Conservation (phyloP, 805 yeast species). For the Candida piceae region DNA sequence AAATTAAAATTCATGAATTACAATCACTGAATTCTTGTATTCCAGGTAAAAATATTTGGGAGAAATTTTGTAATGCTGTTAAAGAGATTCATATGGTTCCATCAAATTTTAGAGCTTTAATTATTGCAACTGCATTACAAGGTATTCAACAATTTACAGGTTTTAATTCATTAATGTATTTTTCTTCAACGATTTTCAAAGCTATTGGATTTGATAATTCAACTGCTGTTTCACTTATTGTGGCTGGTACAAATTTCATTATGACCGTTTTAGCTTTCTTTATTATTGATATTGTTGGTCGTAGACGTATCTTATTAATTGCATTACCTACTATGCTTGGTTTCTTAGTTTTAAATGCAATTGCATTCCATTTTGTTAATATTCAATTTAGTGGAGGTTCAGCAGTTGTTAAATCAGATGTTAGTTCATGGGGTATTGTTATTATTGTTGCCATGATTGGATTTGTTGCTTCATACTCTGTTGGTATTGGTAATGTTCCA, state of each 20-base stretch:
- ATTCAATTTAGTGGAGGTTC: constrained; percentile 41
- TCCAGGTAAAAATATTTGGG: constrained; percentile 23
- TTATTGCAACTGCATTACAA: constrained; percentile 71
- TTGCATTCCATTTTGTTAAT: constrained; percentile 65
- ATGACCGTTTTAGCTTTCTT: constrained; percentile 83
- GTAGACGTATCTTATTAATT: constrained; percentile 71
- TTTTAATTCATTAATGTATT: constrained; percentile 94
- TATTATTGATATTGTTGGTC: constrained; percentile 82
- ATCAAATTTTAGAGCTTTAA: constrained; percentile 47
- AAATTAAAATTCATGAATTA: constrained; percentile 41
- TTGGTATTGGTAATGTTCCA: constrained; percentile 53
- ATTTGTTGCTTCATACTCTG: constrained; percentile 48
- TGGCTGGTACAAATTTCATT: constrained; percentile 91
- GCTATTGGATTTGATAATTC: constrained; percentile 85
- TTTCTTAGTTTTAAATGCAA: constrained; percentile 74
- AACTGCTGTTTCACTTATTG: constrained; percentile 90
- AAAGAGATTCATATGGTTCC: constrained; percentile 36
- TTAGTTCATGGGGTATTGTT: constrained; percentile 82
- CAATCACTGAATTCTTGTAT: constrained; percentile 22
- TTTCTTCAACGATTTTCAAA: constrained; percentile 87
- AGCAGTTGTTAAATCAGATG: constrained; percentile 39
- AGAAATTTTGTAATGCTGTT: constrained; percentile 32
- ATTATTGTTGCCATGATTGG: constrained; percentile 57
- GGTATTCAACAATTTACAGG: constrained; percentile 97
- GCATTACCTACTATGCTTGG: constrained; percentile 85